Evolutionary conservation across 2,329 filamentous ascomycete species (phyloP).

Genomic region (Pseudopithomyces chartarum): DNA sequence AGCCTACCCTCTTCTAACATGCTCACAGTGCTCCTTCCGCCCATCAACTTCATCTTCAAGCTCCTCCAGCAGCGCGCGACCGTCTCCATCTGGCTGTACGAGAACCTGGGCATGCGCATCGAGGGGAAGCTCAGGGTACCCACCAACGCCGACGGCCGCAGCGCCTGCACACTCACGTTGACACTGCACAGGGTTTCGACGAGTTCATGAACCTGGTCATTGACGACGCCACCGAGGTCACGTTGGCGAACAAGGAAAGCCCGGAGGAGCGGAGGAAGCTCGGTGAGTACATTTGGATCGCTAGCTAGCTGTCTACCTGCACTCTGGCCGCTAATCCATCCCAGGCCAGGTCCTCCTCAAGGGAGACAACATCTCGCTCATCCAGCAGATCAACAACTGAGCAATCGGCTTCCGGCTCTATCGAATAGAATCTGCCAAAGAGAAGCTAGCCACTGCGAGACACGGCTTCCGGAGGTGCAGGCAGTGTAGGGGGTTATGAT

Average conservation of each 20-base stretch:
- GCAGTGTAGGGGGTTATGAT: conserved; percentile 4
- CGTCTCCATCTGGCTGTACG: conserved; percentile 95
- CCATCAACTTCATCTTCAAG: conserved; percentile 93
- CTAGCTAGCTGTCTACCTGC: not conserved
- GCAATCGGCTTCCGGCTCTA: not conserved
- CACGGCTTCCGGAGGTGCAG: not conserved
- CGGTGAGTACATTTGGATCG: conserved; percentile 59
- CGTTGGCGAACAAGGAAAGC: conserved; percentile 77
- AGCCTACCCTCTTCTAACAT: conserved; percentile 19
- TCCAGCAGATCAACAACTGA: conserved; percentile 54
- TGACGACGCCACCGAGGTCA: conserved; percentile 93
- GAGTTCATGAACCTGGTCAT: conserved; percentile 99
- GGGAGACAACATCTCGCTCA: conserved; percentile 85
- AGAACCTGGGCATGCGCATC: conserved; percentile 91
- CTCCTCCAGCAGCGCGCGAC: conserved; percentile 82
- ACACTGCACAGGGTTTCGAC: conserved; percentile 77
- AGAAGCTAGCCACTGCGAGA: not conserved
- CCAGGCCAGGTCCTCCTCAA: conserved; percentile 84
- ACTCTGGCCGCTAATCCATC: conserved; percentile 17
- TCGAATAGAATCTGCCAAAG: too few relatives aligned
- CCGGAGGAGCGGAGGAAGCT: conserved; percentile 78
- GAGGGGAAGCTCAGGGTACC: conserved; percentile 93
- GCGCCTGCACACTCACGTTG: conserved; percentile 16
- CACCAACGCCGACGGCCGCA: not conserved
- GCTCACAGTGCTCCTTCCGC: conserved; percentile 66